These are phyloP conservation scores for Panaeolus papilionaceus DNA, from an alignment of 768 basidiomycete species.

Conservation along the genomic window DNA sequence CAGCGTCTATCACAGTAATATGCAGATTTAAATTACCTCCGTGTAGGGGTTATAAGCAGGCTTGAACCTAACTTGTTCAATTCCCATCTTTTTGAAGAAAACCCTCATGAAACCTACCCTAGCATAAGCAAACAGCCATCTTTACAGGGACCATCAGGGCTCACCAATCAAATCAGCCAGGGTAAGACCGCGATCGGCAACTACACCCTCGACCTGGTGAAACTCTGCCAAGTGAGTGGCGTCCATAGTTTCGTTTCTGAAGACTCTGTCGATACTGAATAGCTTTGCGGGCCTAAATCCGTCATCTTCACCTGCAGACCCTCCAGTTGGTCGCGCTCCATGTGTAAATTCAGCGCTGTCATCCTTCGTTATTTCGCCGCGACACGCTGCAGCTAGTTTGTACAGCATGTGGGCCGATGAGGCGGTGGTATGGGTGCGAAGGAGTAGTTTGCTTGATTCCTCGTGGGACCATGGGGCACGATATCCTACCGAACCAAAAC, in stretches of 20 bases:
- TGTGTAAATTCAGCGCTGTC: conserved; percentile 50
- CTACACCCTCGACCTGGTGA: conserved; percentile 99
- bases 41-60: conserved; percentile 99
- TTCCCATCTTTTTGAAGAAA: conserved; percentile 98
- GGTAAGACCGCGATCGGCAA: conserved; percentile 92
- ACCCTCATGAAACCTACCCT: conserved; percentile 93
- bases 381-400: conserved; percentile 85
- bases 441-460: conserved; percentile 89
- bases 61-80: conserved; percentile 94
- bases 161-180: conserved; percentile 94
- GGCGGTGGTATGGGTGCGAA: conserved; percentile 97
- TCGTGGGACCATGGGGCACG: conserved; percentile 94
- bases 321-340: conserved; percentile 39
- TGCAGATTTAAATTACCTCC: conserved; percentile 58
- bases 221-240: conserved; percentile 99
- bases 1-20: not conserved
- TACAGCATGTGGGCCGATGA: conserved; percentile 94
- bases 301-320: conserved; percentile 45
- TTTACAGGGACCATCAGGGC: conserved; percentile 21
- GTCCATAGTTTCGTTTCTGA: conserved; percentile 98
- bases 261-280: conserved; percentile 98
- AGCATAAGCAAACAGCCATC: not conserved
- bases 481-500: conserved; percentile 94
- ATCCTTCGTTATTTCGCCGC: conserved; percentile 58
- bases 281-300: conserved; percentile 92